These are phyloP conservation scores for Obba rivulosa DNA, from an alignment of 768 basidiomycete species.

Conservation along the genomic window DNA sequence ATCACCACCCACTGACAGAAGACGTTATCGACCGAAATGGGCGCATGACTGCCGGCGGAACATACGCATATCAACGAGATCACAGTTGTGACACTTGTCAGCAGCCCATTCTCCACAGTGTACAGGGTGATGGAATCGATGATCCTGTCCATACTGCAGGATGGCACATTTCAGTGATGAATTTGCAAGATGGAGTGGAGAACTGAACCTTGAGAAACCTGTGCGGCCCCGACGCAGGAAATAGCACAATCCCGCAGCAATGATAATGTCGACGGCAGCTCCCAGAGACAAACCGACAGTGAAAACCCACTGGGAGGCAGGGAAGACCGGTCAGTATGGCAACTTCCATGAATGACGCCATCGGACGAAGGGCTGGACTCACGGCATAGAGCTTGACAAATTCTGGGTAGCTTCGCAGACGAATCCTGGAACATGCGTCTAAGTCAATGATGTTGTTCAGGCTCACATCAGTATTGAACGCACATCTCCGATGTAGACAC, in stretches of 20 bases:
- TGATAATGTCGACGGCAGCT: conserved; percentile 20
- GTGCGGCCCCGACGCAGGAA: conserved; percentile 19
- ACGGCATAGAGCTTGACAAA: conserved; percentile 17
- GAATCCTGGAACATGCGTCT: no score
- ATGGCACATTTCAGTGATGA: no score
- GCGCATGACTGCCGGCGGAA: no score
- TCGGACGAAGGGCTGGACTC: conserved; percentile 1
- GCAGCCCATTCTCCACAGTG: conserved; percentile 22
- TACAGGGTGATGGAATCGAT: conserved; percentile 23
- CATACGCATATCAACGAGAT: not conserved
- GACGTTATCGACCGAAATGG: not conserved
- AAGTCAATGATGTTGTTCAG: no score
- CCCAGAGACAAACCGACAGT: conserved; percentile 21
- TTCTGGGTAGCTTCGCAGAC: conserved; percentile 5
- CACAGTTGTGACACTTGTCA: conserved; percentile 11
- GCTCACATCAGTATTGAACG: no score
- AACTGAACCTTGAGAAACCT: no score
- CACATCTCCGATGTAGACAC: no score
- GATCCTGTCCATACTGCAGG: conserved; percentile 19
- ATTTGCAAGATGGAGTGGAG: no score
- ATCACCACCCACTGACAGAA: conserved; percentile 21
- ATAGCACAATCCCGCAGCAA: conserved; percentile 16
- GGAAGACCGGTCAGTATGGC: not conserved
- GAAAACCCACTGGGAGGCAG: conserved; percentile 20
- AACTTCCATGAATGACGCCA: not conserved